Conservation (phyloP, 805 yeast species). For the Metschnikowia bowlesiae region DNA sequence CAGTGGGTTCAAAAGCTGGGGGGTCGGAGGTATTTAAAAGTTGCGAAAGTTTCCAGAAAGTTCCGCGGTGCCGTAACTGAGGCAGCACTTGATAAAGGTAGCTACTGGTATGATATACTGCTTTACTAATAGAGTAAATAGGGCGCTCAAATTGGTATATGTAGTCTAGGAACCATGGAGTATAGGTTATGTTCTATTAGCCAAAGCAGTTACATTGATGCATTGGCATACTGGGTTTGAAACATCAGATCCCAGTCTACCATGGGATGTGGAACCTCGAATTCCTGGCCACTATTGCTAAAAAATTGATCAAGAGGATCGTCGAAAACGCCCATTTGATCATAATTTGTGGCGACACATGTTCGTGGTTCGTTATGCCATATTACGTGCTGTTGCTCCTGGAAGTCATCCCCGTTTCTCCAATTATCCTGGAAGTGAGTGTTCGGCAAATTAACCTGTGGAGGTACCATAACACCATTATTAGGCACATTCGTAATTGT, state of each 20-base stretch:
- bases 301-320: constrained; percentile 12
- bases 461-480: no score
- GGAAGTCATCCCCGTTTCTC: neutral
- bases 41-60: constrained; percentile 16
- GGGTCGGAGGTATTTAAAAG: constrained; percentile 9
- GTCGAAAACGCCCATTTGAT: neutral
- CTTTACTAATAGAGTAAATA: neutral
- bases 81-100: neutral
- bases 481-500: neutral
- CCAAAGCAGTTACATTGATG: neutral
- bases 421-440: neutral
- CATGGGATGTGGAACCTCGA: constrained; percentile 3
- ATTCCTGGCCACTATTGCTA: constrained; percentile 15
- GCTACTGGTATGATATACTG: neutral
- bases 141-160: neutral
- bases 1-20: constrained; percentile 6
- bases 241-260: constrained; percentile 15
- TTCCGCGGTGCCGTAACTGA: constrained; percentile 5
- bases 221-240: constrained; percentile 3
- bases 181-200: neutral
- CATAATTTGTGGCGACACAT: neutral
- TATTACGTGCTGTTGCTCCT: neutral
- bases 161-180: neutral
- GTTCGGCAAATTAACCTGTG: neutral
- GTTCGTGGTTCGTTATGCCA: neutral